Percentiles rank a stretch among this genome's conserved stretches.
Conservation (phyloP, 2,329 filamentous ascomycete species). For the Aureobasidium sp. region DNA sequence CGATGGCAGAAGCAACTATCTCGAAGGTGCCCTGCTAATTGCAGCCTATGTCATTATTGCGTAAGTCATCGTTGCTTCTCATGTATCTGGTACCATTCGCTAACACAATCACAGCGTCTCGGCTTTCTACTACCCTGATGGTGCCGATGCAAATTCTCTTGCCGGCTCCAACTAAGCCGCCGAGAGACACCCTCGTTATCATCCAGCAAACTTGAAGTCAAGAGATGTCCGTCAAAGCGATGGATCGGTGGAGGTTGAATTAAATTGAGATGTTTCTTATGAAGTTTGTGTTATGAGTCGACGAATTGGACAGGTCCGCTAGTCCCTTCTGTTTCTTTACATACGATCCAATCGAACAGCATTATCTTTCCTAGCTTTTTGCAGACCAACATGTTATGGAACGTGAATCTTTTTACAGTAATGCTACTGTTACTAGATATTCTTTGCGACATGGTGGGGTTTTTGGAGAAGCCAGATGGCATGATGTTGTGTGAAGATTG, state of each 20-base stretch:
- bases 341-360: not conserved
- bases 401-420: too few species aligned
- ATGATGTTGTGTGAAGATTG: too few species aligned
- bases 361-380: too few species aligned
- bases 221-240: not conserved
- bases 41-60: conserved; percentile 77
- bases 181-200: not conserved
- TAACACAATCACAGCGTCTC: conserved; percentile 26
- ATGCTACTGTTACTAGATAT: too few species aligned
- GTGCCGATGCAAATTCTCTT: conserved; percentile 35
- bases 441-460: too few species aligned
- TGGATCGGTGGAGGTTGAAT: not conserved
- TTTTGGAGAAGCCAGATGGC: too few species aligned
- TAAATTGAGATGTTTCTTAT: not conserved
- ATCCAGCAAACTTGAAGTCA: too few species aligned
- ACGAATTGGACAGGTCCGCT: not conserved
- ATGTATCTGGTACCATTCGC: not conserved
- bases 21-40: conserved; percentile 70
- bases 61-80: conserved; percentile 25
- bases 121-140: conserved; percentile 45
- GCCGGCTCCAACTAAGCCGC: conserved; percentile 29
- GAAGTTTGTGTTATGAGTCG: not conserved
- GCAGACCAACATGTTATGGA: too few species aligned
- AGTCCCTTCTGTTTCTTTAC: not conserved
- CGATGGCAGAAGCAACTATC: conserved; percentile 76